Conservation (phyloP, 1,139 yeast genomes). For the Starmera stellimalicola region DNA sequence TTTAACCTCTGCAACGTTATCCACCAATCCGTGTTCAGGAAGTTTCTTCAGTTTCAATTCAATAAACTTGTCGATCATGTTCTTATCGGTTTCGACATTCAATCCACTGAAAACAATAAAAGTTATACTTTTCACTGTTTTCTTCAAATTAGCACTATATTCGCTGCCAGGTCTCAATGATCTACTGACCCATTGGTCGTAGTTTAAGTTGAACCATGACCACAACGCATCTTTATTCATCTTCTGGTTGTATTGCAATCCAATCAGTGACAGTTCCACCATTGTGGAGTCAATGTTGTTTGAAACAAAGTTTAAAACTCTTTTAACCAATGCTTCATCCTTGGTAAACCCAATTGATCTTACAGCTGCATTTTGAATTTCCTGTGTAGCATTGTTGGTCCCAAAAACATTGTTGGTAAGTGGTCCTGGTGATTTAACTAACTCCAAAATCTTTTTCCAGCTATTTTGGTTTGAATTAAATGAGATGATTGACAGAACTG, state of each 20-base stretch:
- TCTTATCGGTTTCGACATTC: slow-evolving; percentile 27
- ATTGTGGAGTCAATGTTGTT: slow-evolving; percentile 45
- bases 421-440: slow-evolving; percentile 39
- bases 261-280: slow-evolving; percentile 47
- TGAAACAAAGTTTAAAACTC: slow-evolving; percentile 45
- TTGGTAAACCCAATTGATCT: slow-evolving; percentile 41
- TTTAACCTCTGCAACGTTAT: slow-evolving; percentile 16
- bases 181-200: slow-evolving; percentile 39
- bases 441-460: slow-evolving; percentile 45
- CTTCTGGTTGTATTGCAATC: slow-evolving; percentile 27
- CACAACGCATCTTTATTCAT: slow-evolving; percentile 26
- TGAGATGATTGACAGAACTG: slow-evolving; percentile 26
- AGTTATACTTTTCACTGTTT: slow-evolving; percentile 33
- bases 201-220: slow-evolving; percentile 47
- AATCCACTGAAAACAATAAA: slow-evolving; percentile 33
- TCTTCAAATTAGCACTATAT: slow-evolving; percentile 25
- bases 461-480: slow-evolving; percentile 33
- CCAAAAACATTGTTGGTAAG: slow-evolving; percentile 18
- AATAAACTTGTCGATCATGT: slow-evolving; percentile 24
- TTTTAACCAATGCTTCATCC: slow-evolving; percentile 35
- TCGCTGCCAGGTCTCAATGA: slow-evolving; percentile 37
- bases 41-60: slow-evolving; percentile 23
- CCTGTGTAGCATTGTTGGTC: slow-evolving; percentile 19
- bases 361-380: slow-evolving; percentile 44
- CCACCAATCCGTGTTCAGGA: slow-evolving; percentile 29